Conservation (phyloP, 1,284 basidiomycete species). For the Naganishia sp. region DNA sequence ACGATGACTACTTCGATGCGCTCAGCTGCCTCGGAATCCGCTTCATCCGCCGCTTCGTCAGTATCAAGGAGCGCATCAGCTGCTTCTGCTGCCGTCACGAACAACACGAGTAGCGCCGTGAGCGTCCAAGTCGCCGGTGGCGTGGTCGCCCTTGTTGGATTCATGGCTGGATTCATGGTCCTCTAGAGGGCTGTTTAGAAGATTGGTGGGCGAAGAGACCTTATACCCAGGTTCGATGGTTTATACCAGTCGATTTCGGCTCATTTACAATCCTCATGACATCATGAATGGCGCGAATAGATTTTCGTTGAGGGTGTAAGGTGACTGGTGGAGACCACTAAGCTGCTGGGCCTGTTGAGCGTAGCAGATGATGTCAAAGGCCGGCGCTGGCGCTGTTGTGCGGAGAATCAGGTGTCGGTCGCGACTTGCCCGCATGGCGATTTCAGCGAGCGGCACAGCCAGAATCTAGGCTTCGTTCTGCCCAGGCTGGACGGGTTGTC, state of each 20-base stretch:
- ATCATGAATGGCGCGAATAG: neutral
- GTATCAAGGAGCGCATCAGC: slow-evolving; percentile 30
- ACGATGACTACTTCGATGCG: slow-evolving; percentile 27
- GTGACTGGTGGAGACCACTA: too few species aligned
- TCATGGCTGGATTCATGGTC: slow-evolving; percentile 23
- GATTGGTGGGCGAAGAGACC: neutral
- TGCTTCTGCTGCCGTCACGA: slow-evolving; percentile 31
- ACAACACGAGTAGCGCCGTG: slow-evolving; percentile 33
- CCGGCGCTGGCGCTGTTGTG: too few species aligned
- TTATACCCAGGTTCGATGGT: neutral
- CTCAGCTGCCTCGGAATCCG: slow-evolving; percentile 30
- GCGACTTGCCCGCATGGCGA: too few species aligned
- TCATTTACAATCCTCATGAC: slow-evolving; percentile 13
- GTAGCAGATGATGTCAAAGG: too few species aligned
- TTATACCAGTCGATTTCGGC: neutral
- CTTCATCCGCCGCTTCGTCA: slow-evolving; percentile 31
- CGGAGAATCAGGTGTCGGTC: too few species aligned
- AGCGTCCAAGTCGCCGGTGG: slow-evolving; percentile 33
- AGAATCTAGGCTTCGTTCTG: too few species aligned
- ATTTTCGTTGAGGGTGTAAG: too few species aligned
- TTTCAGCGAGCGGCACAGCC: too few species aligned
- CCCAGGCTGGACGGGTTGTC: too few species aligned
- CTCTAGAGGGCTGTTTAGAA: neutral
- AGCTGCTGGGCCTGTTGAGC: too few species aligned
- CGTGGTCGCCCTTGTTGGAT: slow-evolving; percentile 39